Evolutionary conservation across 139 green algal species (phyloP).

Genomic region (Haematococcus sp.): DNA sequence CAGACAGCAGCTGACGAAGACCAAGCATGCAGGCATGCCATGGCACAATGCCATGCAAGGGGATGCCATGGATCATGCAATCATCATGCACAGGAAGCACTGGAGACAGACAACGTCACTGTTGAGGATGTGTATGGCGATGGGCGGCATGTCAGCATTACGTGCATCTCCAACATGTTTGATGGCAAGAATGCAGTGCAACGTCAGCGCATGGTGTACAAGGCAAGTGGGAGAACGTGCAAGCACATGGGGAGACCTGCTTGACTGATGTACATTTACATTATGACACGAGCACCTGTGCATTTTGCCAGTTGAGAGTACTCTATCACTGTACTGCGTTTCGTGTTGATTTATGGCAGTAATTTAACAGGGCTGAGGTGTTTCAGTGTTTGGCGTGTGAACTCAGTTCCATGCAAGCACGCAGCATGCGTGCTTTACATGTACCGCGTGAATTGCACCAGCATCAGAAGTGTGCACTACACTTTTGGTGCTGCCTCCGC

Average conservation of each 20-base stretch:
- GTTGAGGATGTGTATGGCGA: conserved; percentile 64
- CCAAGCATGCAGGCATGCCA: background rate
- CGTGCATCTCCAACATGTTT: conserved; percentile 69
- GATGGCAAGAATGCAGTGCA: conserved; percentile 73
- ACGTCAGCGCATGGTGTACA: conserved; percentile 85
- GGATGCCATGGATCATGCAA: background rate
- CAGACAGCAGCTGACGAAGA: background rate
- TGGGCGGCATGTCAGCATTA: conserved; percentile 77
- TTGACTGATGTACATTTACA: no score
- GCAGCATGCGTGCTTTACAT: no score
- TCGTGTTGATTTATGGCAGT: background rate
- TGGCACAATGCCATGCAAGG: background rate
- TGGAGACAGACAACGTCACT: conserved; percentile 45
- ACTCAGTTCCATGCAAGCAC: no score
- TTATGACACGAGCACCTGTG: background rate
- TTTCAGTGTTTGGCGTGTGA: background rate
- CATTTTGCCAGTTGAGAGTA: background rate
- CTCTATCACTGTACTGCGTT: background rate
- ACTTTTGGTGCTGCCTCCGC: no score
- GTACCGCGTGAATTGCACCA: no score
- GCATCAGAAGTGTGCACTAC: no score
- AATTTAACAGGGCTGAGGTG: background rate
- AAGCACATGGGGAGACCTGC: no score
- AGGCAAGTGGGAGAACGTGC: conserved; percentile 57
- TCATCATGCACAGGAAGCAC: conserved; percentile 24